Evolutionary conservation across 164 flowering plant genomes (phyloP), one percentile per base, ranked within the genome.

Genomic region (Magnolia changhungtana): DNA sequence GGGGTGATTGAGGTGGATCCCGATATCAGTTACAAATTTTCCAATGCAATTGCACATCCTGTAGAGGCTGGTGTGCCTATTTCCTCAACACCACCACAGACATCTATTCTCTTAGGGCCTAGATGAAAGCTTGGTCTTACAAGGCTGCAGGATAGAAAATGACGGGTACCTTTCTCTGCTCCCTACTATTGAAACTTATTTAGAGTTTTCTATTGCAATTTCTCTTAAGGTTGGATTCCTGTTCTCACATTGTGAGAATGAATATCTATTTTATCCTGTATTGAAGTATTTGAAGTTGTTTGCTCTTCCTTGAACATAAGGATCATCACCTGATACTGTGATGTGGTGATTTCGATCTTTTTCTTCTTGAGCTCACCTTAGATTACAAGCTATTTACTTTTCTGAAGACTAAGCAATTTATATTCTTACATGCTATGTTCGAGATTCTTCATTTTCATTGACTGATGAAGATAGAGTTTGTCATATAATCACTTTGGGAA

Each of bases 91-190:
- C 74, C 64, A 7, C 7, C 66, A 10, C 20, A 27, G 74, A 71
- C 81, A 51, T 78, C 76, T n/a, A 58, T 78, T 16, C 72, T 75
- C n/a, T 78, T 77, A 69, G 81, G 81, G n/a, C 77, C 78, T 13
- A 78, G 83, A 63, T 81, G 63, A 75, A 69, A n/a, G 70, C 11
- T 64, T 8, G 67, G 21, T 64, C 9, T 5, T 64, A 9, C 21
- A 24, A 24, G 20, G 13, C 59, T 29, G 27, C 63, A 23, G 0
- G 11, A 24, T 6, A 16, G 55, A 13, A 52, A 52, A 52, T 7
- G n/a, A 5, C 11, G 3, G 1, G n/a, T 8, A 18, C 21, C 21
- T 64, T 64, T 64, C 67, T 64, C 27, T 1, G 67, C 24, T 64
- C 9, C 63, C 63, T 59, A 19, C 63, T 37, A 37, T 37, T 59